phyloP scores from a whole-genome alignment of 306 rosid genomes.

The Vigna hirtella region DNA sequence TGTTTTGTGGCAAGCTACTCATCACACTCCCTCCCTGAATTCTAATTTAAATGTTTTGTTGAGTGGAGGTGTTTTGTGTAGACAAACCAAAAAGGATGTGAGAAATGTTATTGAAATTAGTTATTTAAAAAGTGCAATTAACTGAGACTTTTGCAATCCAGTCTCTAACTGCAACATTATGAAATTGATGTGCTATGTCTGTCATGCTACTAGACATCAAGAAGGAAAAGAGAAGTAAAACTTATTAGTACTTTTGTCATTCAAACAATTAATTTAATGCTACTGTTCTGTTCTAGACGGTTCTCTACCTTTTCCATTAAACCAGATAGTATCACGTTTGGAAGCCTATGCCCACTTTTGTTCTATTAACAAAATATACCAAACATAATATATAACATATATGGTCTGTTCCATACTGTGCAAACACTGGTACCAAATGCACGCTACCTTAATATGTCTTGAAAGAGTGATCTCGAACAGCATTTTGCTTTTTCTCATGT shows the following conservation, averaged over 20 bases:
- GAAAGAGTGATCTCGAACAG: conserved; percentile 6
- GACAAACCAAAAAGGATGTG: background rate
- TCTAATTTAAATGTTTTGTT: background rate
- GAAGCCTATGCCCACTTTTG: background rate
- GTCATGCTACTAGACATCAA: background rate
- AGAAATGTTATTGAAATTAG: background rate
- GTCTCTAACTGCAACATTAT: background rate
- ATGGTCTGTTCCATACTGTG: background rate
- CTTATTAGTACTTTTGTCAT: background rate
- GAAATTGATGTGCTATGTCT: background rate
- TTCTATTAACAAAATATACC: conserved; percentile 1
- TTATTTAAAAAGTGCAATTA: conserved; percentile 1
- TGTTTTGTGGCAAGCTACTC: background rate
- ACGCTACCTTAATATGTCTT: conserved; percentile 1
- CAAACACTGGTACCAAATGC: conserved; percentile 1
- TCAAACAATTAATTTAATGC: background rate
- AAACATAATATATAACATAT: background rate
- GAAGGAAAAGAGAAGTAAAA: background rate
- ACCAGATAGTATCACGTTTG: background rate
- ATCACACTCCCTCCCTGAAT: background rate
- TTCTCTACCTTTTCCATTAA: background rate
- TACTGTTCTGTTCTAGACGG: background rate
- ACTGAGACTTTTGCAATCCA: background rate
- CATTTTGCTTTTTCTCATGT: conserved; percentile 12
- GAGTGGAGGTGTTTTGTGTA: background rate